phyloP scores from a whole-genome alignment of 2,329 filamentous ascomycete genomes.

The Talaromyces sp. region DNA sequence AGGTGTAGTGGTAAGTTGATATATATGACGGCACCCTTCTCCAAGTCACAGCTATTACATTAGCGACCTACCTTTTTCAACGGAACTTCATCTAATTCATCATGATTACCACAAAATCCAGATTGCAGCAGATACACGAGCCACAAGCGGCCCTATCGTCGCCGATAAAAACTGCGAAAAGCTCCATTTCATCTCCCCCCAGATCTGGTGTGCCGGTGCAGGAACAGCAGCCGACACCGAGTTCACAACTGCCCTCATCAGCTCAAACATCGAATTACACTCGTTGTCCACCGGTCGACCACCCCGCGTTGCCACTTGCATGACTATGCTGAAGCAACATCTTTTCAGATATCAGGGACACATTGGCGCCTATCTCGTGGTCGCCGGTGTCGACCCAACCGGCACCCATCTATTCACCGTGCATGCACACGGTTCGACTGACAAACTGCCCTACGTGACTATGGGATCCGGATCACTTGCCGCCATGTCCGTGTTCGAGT shows the following conservation, averaged over 20 bases:
- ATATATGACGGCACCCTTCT: slow-evolving; percentile 36
- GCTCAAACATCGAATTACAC: slow-evolving; percentile 96
- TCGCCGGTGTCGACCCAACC: slow-evolving; percentile 93
- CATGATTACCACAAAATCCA: slow-evolving; percentile 33
- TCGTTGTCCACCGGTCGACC: slow-evolving; percentile 92
- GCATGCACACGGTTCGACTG: slow-evolving; percentile 94
- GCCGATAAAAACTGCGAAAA: slow-evolving; percentile 99
- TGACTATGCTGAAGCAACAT: slow-evolving; percentile 99
- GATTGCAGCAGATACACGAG: slow-evolving; percentile 97
- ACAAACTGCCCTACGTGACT: slow-evolving; percentile 98
- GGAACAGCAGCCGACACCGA: slow-evolving; percentile 97
- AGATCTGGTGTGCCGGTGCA: slow-evolving; percentile 98
- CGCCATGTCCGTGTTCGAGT: slow-evolving; percentile 98
- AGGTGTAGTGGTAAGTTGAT: slow-evolving; percentile 69
- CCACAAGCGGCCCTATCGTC: slow-evolving; percentile 94
- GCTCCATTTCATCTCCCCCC: slow-evolving; percentile 95
- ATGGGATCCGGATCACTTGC: slow-evolving; percentile 96
- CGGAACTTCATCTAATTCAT: background rate
- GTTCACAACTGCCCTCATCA: slow-evolving; percentile 98
- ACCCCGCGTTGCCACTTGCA: slow-evolving; percentile 95
- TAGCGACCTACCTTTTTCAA: background rate
- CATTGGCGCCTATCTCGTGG: slow-evolving; percentile 95
- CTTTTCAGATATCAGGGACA: slow-evolving; percentile 97
- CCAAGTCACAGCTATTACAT: background rate
- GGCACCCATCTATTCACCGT: slow-evolving; percentile 95